Evolutionary conservation across 2,329 filamentous ascomycete genomes (phyloP).

Genomic region (Fulvia fulva): DNA sequence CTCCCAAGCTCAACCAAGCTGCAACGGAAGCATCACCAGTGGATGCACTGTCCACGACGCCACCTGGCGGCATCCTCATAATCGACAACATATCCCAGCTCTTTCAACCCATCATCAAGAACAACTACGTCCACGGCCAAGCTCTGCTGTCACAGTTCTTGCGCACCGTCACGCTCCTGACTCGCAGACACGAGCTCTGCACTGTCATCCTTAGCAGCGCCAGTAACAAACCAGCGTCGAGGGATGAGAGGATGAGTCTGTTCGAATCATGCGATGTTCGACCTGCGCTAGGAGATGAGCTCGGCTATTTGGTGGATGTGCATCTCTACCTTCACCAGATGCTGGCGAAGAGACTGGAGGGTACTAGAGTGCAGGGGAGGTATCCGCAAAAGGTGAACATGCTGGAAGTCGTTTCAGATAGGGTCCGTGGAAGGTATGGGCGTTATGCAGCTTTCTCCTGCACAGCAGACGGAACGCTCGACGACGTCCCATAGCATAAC

Average conservation of each 20-base stretch:
- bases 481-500: slow-evolving; percentile 7
- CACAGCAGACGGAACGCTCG: slow-evolving; percentile 18
- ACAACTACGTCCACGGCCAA: slow-evolving; percentile 35
- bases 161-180: slow-evolving; percentile 39
- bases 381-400: slow-evolving; percentile 33
- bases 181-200: slow-evolving; percentile 35
- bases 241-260: slow-evolving; percentile 35
- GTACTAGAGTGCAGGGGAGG: slow-evolving; percentile 14
- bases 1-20: neutral
- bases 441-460: slow-evolving; percentile 35
- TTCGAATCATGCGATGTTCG: slow-evolving; percentile 38
- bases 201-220: slow-evolving; percentile 25
- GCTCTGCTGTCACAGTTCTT: slow-evolving; percentile 41
- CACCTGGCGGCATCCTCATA: slow-evolving; percentile 17
- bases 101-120: slow-evolving; percentile 28
- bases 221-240: slow-evolving; percentile 5
- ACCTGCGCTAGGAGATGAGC: slow-evolving; percentile 37
- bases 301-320: slow-evolving; percentile 39
- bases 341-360: slow-evolving; percentile 36
- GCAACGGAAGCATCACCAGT: neutral
- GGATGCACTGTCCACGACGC: neutral
- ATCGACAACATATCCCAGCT: slow-evolving; percentile 29
- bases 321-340: slow-evolving; percentile 39
- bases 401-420: slow-evolving; percentile 43
- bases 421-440: slow-evolving; percentile 35